These are phyloP conservation scores for Russula earlei DNA, from an alignment of 768 basidiomycete species.

Conservation along the genomic window DNA sequence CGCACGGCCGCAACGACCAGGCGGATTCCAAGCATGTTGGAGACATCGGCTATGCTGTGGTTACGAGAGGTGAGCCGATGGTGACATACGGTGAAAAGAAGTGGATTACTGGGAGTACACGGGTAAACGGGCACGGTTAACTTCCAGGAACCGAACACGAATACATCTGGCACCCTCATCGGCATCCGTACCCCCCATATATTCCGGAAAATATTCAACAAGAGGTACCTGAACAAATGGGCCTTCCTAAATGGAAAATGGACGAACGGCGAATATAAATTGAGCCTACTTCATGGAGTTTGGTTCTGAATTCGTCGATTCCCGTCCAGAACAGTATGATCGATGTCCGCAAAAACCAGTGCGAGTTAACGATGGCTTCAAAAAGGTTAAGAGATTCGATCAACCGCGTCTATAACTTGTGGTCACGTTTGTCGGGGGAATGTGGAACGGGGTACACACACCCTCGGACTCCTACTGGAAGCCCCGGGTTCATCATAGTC, in stretches of 20 bases:
- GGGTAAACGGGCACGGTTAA: conserved; percentile 33
- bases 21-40: no score
- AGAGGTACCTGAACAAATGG: conserved; percentile 19
- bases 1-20: no score
- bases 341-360: conserved; percentile 35
- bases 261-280: no score
- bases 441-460: conserved; percentile 2
- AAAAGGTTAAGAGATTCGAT: conserved; percentile 41
- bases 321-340: conserved; percentile 37
- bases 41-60: no score
- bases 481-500: conserved; percentile 58
- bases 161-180: conserved; percentile 39
- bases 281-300: conserved; percentile 31
- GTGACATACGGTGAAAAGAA: not conserved
- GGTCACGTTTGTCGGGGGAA: not conserved
- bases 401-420: conserved; percentile 33
- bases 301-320: conserved; percentile 42
- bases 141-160: conserved; percentile 39
- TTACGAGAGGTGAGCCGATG: no score
- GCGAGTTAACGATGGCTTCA: conserved; percentile 42
- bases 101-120: conserved; percentile 49
- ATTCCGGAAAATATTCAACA: conserved; percentile 33
- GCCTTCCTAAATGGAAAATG: no score
- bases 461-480: not conserved
- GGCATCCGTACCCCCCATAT: conserved; percentile 35